Base-by-base conservation (phyloP, 148 eudicot species). In the Cornus suecica region DNA sequence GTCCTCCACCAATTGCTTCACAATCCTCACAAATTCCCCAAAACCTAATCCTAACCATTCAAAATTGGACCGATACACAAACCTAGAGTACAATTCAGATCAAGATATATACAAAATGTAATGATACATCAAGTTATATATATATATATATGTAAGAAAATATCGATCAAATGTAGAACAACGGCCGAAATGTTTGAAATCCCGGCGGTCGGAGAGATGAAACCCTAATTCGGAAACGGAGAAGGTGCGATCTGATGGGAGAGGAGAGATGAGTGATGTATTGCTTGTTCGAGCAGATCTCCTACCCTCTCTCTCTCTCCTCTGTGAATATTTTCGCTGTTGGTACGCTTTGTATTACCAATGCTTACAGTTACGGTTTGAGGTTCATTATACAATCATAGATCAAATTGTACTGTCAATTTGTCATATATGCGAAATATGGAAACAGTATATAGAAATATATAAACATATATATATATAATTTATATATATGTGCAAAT, bases 211-310 rank as follows among this genome's bases (percentile, higher is more conserved):
- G 10, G 52, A 13, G 16, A 54, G 56, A 45, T 41, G 45, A 74
- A 74, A 60, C 62, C 70, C 70, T 27, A 65, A 52, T 54, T 48
- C 26, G 26, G 18, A 71, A 65, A 72, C 66, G 45, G 13, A 14
- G 16, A 34, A 67, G 20, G 20, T 60, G 58, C 68, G 76, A 73
- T 73, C 76, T 26, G 66, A 63, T 62, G 58, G 76, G 60, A 42
- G 76, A 41, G 76, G 27, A 72, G 66, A 72, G 66, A 1, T 56
- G 13, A 25, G 74, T 29, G 73, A 51, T 8, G 62, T 27, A n/a
- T 25, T n/a, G n/a, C 28, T 10, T 29, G 20, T 61, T 16, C 30
- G 76, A 73, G 24, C 76, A 58, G 75, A 72, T 72, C 68, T 32
- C 66, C 65, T 16, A 5, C 66, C 54, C 15, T 13, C 54, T 48